Evolutionary conservation across 805 yeast species (phyloP).

Genomic region (Cyberlindnera americana): DNA sequence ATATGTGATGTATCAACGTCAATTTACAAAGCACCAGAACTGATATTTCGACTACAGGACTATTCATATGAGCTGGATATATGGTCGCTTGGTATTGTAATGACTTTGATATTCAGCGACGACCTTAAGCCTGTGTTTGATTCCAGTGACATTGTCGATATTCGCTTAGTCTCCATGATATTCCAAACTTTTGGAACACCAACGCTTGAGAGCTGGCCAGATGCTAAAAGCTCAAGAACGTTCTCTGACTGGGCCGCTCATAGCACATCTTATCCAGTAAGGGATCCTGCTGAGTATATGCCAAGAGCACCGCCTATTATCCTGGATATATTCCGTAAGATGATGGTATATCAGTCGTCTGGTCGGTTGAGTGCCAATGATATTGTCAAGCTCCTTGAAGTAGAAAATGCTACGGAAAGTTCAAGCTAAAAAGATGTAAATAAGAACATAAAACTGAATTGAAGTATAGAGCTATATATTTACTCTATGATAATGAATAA

Average conservation of each 20-base stretch:
- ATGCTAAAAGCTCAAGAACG: constrained; percentile 35
- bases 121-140: constrained; percentile 38
- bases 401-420: too few species aligned
- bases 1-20: constrained; percentile 62
- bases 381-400: not conserved
- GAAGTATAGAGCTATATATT: not conserved
- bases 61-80: constrained; percentile 60
- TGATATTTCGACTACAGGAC: constrained; percentile 53
- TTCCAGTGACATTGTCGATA: constrained; percentile 46
- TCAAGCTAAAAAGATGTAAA: too few species aligned
- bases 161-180: constrained; percentile 52
- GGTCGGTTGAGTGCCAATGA: constrained; percentile 30
- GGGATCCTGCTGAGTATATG: constrained; percentile 27
- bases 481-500: not conserved
- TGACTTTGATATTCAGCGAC: constrained; percentile 47
- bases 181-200: constrained; percentile 66
- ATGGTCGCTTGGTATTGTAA: constrained; percentile 67
- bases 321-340: constrained; percentile 33
- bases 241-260: constrained; percentile 25
- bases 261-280: constrained; percentile 24
- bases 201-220: constrained; percentile 39
- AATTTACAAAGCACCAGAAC: constrained; percentile 70
- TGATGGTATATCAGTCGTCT: constrained; percentile 41
- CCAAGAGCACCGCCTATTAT: constrained; percentile 32
- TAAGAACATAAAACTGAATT: too few species aligned